Conservation (phyloP, 2,329 filamentous ascomycete species). For the Calonectria ilicicola region DNA sequence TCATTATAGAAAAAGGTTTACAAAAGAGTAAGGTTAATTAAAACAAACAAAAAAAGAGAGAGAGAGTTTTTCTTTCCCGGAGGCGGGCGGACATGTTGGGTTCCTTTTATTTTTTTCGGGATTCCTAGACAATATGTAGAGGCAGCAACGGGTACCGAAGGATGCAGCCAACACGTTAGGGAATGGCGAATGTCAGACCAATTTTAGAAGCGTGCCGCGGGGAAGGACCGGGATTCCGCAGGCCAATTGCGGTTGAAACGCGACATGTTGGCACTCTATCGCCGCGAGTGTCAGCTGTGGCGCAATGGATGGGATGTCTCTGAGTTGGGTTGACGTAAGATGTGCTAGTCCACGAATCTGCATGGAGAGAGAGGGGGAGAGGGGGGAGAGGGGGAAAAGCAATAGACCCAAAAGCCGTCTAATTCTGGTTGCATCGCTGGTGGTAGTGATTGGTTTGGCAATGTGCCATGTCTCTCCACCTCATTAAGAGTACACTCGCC, state of each 20-base stretch:
- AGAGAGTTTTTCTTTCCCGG: too few species aligned
- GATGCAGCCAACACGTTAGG: too few species aligned
- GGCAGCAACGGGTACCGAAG: too few species aligned
- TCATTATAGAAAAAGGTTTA: not conserved
- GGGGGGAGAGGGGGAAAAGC: too few species aligned
- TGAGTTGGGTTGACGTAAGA: not conserved
- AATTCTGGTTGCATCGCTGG: not conserved
- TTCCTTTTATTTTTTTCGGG: not conserved
- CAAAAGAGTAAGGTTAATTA: too few species aligned
- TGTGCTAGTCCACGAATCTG: not conserved
- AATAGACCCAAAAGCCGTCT: too few species aligned
- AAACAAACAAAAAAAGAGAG: too few species aligned
- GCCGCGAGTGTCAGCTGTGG: not conserved
- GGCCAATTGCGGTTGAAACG: not conserved
- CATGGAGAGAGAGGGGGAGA: not conserved
- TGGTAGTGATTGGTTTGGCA: not conserved
- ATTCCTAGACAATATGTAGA: too few species aligned
- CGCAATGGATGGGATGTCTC: not conserved
- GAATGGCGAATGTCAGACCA: not conserved
- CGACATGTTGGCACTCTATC: not conserved
- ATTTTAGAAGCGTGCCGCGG: not conserved
- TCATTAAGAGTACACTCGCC: not conserved
- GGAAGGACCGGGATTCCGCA: not conserved
- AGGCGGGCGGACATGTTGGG: not conserved
- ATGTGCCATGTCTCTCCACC: not conserved